Percentiles rank a stretch among this genome's conserved stretches.
phyloP scores from a whole-genome alignment of 1,284 basidiomycete species.

The Tilletia indica region DNA sequence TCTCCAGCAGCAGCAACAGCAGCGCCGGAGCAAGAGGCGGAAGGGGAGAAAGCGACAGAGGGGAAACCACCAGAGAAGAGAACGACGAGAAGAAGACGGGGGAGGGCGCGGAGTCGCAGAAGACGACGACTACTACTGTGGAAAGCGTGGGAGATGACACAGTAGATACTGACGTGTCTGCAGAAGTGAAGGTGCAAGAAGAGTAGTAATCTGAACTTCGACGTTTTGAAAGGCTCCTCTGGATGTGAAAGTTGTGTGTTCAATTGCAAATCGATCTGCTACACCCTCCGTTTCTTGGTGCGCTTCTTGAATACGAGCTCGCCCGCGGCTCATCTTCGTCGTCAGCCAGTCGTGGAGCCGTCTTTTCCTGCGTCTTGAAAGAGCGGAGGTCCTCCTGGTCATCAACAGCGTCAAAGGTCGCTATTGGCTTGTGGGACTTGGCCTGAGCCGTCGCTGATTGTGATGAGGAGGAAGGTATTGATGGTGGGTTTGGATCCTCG shows the following conservation, averaged over 20 bases:
- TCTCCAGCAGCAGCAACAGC: background rate
- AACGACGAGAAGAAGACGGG: background rate
- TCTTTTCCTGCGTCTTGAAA: conserved; percentile 41
- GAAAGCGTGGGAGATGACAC: too few species aligned
- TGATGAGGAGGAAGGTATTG: background rate
- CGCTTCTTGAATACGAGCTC: conserved; percentile 45
- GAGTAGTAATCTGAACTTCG: too few species aligned
- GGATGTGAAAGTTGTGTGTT: too few species aligned
- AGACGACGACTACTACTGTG: too few species aligned
- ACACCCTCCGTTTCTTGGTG: background rate
- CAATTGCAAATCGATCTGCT: background rate
- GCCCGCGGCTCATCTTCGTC: conserved; percentile 31
- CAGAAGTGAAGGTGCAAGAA: too few species aligned
- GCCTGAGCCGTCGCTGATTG: too few species aligned
- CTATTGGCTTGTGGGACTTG: background rate
- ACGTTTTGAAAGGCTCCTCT: too few species aligned
- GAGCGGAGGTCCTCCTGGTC: conserved; percentile 17
- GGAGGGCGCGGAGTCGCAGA: too few species aligned
- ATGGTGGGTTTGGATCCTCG: conserved; percentile 23
- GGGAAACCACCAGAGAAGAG: background rate
- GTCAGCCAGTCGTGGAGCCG: conserved; percentile 21
- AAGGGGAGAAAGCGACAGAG: background rate
- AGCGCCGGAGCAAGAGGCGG: background rate
- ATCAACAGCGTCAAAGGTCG: background rate
- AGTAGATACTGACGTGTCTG: too few species aligned